Evolutionary conservation across 192 early-diverging fungal species (phyloP).

Genomic region (Thamnidium elegans): DNA sequence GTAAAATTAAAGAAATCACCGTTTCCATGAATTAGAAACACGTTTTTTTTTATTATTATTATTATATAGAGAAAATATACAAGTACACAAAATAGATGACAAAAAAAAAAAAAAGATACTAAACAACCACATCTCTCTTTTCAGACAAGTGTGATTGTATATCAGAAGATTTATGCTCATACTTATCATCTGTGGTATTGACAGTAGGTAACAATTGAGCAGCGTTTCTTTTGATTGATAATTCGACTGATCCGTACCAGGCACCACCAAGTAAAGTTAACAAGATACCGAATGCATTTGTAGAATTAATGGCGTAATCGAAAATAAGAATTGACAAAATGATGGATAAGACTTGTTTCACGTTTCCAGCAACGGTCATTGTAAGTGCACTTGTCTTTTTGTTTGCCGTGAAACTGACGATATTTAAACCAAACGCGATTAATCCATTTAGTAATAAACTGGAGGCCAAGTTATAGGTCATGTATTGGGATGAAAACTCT

Average conservation of each 20-base stretch:
- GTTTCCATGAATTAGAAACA: too few species aligned
- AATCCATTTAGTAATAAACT: conserved; percentile 59
- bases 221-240: neutral
- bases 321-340: conserved; percentile 59
- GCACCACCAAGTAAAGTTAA: conserved; percentile 59
- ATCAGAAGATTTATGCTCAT: neutral
- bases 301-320: conserved; percentile 53
- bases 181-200: too few species aligned
- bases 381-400: conserved; percentile 63
- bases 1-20: too few species aligned
- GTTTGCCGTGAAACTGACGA: conserved; percentile 65
- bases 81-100: too few species aligned
- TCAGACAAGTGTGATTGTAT: neutral
- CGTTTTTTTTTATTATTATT: too few species aligned
- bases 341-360: conserved; percentile 75
- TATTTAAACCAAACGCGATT: conserved; percentile 67
- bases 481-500: conserved; percentile 14
- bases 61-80: too few species aligned
- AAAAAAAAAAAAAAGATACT: neutral
- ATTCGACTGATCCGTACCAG: conserved; percentile 48
- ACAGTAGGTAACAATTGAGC: too few species aligned
- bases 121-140: neutral
- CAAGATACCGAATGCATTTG: conserved; percentile 59
- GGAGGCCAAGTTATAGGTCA: conserved; percentile 18
- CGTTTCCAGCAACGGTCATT: conserved; percentile 66